Evolutionary conservation across 2,329 filamentous ascomycete genomes (phyloP).

Genomic region (Trichothecium roseum): DNA sequence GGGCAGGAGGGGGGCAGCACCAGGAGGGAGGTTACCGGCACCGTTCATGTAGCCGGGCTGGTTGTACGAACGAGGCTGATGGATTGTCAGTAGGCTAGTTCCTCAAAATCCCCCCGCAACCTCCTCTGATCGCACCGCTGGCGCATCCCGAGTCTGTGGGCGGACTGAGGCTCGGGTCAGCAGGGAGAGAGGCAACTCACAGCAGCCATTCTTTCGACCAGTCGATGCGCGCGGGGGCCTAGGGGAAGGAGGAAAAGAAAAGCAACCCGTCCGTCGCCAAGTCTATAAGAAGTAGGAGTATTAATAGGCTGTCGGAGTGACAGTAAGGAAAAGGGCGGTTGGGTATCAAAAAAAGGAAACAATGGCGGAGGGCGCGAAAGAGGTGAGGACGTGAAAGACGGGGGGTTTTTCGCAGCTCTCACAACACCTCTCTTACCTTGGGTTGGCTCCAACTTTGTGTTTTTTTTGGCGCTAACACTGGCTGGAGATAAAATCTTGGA

Average conservation of each 20-base stretch:
- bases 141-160: slow-evolving; percentile 6
- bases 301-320: slow-evolving; percentile 2
- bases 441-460: too few species aligned
- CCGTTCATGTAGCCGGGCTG: slow-evolving; percentile 55
- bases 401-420: not conserved
- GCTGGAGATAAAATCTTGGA: too few species aligned
- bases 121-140: slow-evolving; percentile 4
- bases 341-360: slow-evolving; percentile 6
- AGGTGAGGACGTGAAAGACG: slow-evolving; percentile 5
- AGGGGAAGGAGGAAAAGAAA: slow-evolving; percentile 4
- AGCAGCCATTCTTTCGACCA: slow-evolving; percentile 30
- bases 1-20: slow-evolving; percentile 54
- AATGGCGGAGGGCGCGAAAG: slow-evolving; percentile 4
- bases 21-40: slow-evolving; percentile 40
- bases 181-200: slow-evolving; percentile 20
- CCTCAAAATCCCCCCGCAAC: not conserved
- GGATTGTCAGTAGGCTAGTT: slow-evolving; percentile 11
- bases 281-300: slow-evolving; percentile 1
- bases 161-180: slow-evolving; percentile 6
- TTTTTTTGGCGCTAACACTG: too few species aligned
- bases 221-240: slow-evolving; percentile 12
- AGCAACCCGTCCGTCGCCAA: too few species aligned
- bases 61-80: slow-evolving; percentile 33
- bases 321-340: slow-evolving; percentile 6
- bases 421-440: too few species aligned